phyloP scores from a whole-genome alignment of 768 basidiomycete species.

The Tulasnella sp. region DNA sequence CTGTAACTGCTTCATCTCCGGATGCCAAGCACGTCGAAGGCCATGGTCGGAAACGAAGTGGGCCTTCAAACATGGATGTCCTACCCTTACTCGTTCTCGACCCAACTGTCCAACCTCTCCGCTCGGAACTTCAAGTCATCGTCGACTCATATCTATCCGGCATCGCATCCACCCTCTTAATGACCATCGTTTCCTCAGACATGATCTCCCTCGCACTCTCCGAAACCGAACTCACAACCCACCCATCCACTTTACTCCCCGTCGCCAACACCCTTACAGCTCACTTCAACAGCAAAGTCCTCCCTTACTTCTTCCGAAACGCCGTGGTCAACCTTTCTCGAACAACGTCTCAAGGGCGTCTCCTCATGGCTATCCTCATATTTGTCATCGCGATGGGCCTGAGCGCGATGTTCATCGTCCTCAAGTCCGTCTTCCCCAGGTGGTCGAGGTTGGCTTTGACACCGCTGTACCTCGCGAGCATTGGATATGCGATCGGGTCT shows the following conservation, averaged over 20 bases:
- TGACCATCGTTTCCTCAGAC: conserved; percentile 8
- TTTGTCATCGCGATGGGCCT: conserved; percentile 1
- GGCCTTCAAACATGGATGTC: not conserved
- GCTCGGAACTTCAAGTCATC: conserved; percentile 14
- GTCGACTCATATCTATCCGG: conserved; percentile 10
- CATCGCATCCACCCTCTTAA: not conserved
- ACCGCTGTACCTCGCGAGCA: conserved; percentile 14
- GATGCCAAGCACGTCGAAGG: not conserved
- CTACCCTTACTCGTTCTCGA: conserved; percentile 6
- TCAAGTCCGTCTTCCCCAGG: conserved; percentile 1
- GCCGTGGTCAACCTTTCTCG: conserved; percentile 16
- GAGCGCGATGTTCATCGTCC: conserved; percentile 3
- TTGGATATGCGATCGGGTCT: conserved; percentile 14
- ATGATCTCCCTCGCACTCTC: conserved; percentile 13
- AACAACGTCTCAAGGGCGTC: not conserved
- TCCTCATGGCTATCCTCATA: not conserved
- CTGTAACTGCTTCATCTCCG: not conserved
- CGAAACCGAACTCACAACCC: conserved; percentile 18
- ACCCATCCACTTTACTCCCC: conserved; percentile 11
- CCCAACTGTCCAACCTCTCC: conserved; percentile 9
- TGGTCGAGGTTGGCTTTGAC: conserved; percentile 3
- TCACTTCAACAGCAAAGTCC: not conserved
- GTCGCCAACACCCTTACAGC: conserved; percentile 8
- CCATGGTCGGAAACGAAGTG: not conserved
- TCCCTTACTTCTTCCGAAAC: conserved; percentile 8